Base-by-base conservation (phyloP, 805 yeast genomes). In the Tetrapisispora pingtungensis region DNA sequence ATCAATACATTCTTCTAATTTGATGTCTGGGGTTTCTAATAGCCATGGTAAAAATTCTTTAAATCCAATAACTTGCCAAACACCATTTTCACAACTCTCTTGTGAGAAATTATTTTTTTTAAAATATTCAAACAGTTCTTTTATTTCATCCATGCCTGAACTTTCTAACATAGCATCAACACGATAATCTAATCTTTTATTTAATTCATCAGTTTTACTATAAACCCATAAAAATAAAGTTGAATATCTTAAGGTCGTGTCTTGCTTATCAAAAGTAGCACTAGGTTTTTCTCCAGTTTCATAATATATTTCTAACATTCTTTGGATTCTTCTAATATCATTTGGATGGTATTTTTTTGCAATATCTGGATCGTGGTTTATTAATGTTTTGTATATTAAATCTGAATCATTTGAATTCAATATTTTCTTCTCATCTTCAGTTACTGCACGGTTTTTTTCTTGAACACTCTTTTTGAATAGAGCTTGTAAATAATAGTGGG, bases 11-110 rank as follows among this genome's bases (percentile, higher is more conserved):
- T 64, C 67, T 4, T 58, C 58, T 42, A 73, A 72, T 14, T 54
- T 47, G 5, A 54, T 52, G 6, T 49, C 49, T 0, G 50, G 46
- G 0, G 54, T 59, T 7, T 58, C 36, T 28, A 55, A 50, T 20
- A 78, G 53, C 83, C 84, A 86, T 1, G 94, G 90, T 32, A 85
- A 57, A 57, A 87, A 87, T 56, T 87, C 96, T 59, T 86, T 85
- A 64, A 85, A 93, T 1, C 97, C 97, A 55, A 90, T 85, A 1
- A 85, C 96, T 65, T 93, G 97, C 88, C 88, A 88, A 0, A 90
- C 74, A 2, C 97, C 97, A 46, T 73, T 68, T 43, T 83, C 82
- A 45, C 77, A 65, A 10, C 82, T 78, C 19, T 55, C 59, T 6
- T 61, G 58, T 1, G 56, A 51, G 18, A 60, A 61, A 0, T 44